Evolutionary conservation across 176 grass and related monocot genomes (phyloP).

Genomic region (Oropetium thomaeum): DNA sequence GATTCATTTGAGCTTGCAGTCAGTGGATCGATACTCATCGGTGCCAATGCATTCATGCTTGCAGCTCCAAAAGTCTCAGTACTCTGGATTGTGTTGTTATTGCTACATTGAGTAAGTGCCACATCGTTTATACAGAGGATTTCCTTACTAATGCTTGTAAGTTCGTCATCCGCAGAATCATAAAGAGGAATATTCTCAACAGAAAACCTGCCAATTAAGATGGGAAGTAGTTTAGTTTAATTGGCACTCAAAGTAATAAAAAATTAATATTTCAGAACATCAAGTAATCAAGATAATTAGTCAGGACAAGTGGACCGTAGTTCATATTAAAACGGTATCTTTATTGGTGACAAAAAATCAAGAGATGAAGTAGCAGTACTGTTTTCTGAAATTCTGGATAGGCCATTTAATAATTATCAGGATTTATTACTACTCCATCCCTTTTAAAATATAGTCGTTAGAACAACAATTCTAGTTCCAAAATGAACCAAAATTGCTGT

Average conservation of each 20-base stretch:
- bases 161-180: constrained; percentile 93
- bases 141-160: constrained; percentile 53
- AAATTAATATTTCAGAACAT: background rate
- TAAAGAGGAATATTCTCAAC: constrained; percentile 98
- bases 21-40: constrained; percentile 39
- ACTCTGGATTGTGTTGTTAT: constrained; percentile 18
- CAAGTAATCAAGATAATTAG: background rate
- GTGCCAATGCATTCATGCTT: constrained; percentile 21
- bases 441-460: no score
- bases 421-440: no score
- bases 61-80: constrained; percentile 30
- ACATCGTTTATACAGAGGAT: constrained; percentile 43
- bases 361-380: background rate
- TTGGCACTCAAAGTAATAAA: background rate
- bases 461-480: no score
- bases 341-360: constrained; percentile 1
- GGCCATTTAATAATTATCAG: background rate
- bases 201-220: constrained; percentile 67
- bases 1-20: constrained; percentile 31
- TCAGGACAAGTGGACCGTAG: constrained; percentile 5
- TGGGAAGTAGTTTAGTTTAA: constrained; percentile 22
- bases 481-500: no score
- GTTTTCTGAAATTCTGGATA: background rate
- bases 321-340: background rate
- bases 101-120: constrained; percentile 11